Evolutionary conservation across 2,329 filamentous ascomycete species (phyloP).

Genomic region (Fusarium cicatricum): DNA sequence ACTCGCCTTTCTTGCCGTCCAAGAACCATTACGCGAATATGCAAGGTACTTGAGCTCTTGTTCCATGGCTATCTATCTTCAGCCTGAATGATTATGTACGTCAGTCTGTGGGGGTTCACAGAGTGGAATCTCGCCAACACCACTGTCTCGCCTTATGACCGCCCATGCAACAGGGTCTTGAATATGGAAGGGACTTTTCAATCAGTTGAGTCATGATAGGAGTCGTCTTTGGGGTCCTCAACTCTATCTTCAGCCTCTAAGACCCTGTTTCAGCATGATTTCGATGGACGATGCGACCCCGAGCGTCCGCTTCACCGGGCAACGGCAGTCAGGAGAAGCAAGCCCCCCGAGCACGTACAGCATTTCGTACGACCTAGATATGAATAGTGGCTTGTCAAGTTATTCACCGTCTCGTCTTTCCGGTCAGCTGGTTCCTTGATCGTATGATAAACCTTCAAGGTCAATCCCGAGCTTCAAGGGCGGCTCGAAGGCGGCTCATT

Average conservation of each 20-base stretch:
- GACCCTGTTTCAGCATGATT: slow-evolving; percentile 1
- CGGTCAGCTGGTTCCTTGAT: slow-evolving; percentile 34
- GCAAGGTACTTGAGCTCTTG: slow-evolving; percentile 15
- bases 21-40: slow-evolving; percentile 8
- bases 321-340: slow-evolving; percentile 8
- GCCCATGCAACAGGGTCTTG: background rate
- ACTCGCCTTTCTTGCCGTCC: no score
- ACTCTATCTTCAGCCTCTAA: slow-evolving; percentile 13
- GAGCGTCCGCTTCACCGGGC: slow-evolving; percentile 8
- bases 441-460: slow-evolving; percentile 36
- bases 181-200: background rate
- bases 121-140: background rate
- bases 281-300: background rate
- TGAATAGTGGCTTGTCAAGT: slow-evolving; percentile 32
- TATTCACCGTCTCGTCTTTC: slow-evolving; percentile 37
- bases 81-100: slow-evolving; percentile 7
- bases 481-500: slow-evolving; percentile 1
- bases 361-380: slow-evolving; percentile 34
- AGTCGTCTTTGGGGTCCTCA: background rate
- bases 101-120: slow-evolving; percentile 6
- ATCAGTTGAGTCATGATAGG: background rate
- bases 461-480: slow-evolving; percentile 8
- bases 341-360: slow-evolving; percentile 24
- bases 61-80: slow-evolving; percentile 5
- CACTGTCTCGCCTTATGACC: background rate